A percentile compares a stretch with the other conserved stretches of the same genome.
phyloP scores from a whole-genome alignment of 441 rosid genomes.

The Omphalea diandra region DNA sequence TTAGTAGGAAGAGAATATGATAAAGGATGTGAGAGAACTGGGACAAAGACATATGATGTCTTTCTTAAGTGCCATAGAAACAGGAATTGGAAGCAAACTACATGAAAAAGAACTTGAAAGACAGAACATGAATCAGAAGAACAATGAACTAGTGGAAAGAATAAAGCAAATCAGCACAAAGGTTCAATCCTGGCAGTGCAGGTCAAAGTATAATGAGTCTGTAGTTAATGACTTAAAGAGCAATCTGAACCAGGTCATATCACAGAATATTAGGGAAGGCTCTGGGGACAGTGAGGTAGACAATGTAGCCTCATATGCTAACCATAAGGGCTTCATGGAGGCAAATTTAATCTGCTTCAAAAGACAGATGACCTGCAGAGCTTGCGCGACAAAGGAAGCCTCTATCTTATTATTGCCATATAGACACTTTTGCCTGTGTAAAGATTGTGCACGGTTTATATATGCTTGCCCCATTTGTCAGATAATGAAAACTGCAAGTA shows the following conservation, averaged over 20 bases:
- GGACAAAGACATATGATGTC: slow-evolving; percentile 48
- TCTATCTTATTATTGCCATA: slow-evolving; percentile 56
- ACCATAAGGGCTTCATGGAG: slow-evolving; percentile 25
- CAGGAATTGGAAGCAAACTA: slow-evolving; percentile 49
- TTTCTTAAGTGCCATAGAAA: slow-evolving; percentile 49
- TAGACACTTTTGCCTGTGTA: slow-evolving; percentile 65
- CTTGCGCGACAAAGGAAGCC: slow-evolving; percentile 51
- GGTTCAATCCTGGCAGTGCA: slow-evolving; percentile 62
- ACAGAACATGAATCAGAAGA: slow-evolving; percentile 55
- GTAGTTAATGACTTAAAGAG: slow-evolving; percentile 52
- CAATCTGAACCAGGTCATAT: slow-evolving; percentile 59
- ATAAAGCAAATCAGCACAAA: slow-evolving; percentile 54
- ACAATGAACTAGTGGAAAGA: slow-evolving; percentile 54
- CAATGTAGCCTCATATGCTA: slow-evolving; percentile 52
- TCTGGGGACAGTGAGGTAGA: slow-evolving; percentile 67
- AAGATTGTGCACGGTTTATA: slow-evolving; percentile 50
- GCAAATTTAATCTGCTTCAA: slow-evolving; percentile 23
- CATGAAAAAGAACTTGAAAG: slow-evolving; percentile 59
- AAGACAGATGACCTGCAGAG: slow-evolving; percentile 44
- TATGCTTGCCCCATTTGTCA: slow-evolving; percentile 54
- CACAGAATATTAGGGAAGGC: slow-evolving; percentile 54
- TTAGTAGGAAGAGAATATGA: slow-evolving; percentile 52
- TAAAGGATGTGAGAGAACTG: slow-evolving; percentile 50
- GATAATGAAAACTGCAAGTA: slow-evolving; percentile 53
- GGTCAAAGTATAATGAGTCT: slow-evolving; percentile 66